Evolutionary conservation across 192 early-diverging fungal genomes (phyloP).

Genomic region (Thamnidium elegans): DNA sequence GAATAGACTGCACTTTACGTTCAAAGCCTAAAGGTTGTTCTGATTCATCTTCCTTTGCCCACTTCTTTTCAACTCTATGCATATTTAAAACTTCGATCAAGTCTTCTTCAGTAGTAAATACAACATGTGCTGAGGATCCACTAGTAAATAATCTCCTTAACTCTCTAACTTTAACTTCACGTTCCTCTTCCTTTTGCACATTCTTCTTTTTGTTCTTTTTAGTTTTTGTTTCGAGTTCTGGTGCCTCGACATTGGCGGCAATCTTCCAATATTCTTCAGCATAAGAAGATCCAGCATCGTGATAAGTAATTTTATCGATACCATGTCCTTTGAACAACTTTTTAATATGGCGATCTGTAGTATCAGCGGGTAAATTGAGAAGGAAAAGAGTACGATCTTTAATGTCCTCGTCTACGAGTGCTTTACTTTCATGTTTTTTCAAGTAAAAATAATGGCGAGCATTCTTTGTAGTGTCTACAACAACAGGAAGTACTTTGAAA

Average conservation of each 20-base stretch:
- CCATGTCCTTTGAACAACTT: conserved; percentile 60
- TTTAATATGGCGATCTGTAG: conserved; percentile 61
- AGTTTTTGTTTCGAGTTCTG: conserved; percentile 17
- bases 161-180: conserved; percentile 22
- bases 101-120: conserved; percentile 67
- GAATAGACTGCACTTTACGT: conserved; percentile 32
- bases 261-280: conserved; percentile 40
- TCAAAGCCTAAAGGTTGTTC: conserved; percentile 50
- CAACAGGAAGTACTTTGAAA: conserved; percentile 54
- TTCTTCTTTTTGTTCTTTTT: conserved; percentile 19
- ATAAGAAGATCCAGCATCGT: conserved; percentile 36
- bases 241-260: conserved; percentile 37
- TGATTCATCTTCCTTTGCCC: conserved; percentile 48
- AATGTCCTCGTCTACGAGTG: conserved; percentile 48
- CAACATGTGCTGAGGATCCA: conserved; percentile 63
- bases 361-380: conserved; percentile 66
- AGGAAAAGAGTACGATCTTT: conserved; percentile 63
- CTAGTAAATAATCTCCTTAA: conserved; percentile 45
- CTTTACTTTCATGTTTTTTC: conserved; percentile 46
- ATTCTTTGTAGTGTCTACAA: conserved; percentile 27
- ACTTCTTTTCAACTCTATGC: conserved; percentile 53
- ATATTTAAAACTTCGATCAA: conserved; percentile 62
- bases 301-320: conserved; percentile 50
- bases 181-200: not conserved
- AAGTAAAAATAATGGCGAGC: conserved; percentile 54